Percentiles rank a stretch among this genome's conserved stretches.
These are phyloP conservation scores for Euphorbia neoarborescens DNA, from an alignment of 441 rosid genomes.

Conservation along the genomic window DNA sequence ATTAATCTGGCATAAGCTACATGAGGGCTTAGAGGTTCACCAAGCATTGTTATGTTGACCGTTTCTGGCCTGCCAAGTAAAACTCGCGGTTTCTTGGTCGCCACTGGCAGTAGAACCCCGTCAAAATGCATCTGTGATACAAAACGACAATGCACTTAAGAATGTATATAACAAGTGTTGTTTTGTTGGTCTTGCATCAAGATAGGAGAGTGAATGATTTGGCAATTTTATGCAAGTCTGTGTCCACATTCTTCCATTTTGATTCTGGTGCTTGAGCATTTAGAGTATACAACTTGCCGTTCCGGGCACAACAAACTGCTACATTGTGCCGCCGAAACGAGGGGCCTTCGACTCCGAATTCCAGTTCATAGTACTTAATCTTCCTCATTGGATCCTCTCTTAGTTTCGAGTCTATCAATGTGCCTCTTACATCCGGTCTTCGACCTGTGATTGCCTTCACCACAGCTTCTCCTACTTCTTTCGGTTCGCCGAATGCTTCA, in stretches of 20 bases:
- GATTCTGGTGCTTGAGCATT: constrained; percentile 78
- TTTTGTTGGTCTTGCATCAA: constrained; percentile 13
- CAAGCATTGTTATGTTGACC: no score
- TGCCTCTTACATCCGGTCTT: constrained; percentile 46
- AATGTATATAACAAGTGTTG: background rate
- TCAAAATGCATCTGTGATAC: no score
- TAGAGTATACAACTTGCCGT: constrained; percentile 58
- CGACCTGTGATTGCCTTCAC: constrained; percentile 47
- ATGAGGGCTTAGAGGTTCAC: no score
- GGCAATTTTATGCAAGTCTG: constrained; percentile 41
- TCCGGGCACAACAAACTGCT: constrained; percentile 51
- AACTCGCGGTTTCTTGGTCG: no score
- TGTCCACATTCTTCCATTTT: constrained; percentile 45
- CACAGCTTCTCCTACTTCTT: constrained; percentile 65
- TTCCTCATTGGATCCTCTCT: constrained; percentile 42
- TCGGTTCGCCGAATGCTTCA: constrained; percentile 70
- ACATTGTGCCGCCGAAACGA: constrained; percentile 55
- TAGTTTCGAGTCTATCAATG: constrained; percentile 40
- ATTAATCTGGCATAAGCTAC: background rate
- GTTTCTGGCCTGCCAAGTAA: no score
- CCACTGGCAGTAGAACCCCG: no score
- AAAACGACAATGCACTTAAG: background rate
- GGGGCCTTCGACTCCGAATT: constrained; percentile 66
- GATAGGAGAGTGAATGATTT: constrained; percentile 50
- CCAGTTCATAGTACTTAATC: constrained; percentile 54